phyloP scores from a whole-genome alignment of 345 rosid genomes.

The Corymbia maculata region DNA sequence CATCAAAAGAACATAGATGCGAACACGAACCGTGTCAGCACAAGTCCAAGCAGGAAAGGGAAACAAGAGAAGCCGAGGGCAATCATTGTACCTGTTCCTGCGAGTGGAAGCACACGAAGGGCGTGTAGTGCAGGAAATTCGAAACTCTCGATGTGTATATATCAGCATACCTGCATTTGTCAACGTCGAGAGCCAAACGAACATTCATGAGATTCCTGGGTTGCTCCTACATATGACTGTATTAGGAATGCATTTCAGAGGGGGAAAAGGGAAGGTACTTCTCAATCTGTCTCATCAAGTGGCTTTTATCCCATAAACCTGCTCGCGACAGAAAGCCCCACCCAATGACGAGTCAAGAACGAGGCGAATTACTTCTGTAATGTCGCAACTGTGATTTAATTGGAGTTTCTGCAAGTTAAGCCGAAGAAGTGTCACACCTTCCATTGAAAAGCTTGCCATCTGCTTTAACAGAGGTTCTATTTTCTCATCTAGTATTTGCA shows the following conservation, averaged over 20 bases:
- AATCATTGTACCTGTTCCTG: conserved; percentile 67
- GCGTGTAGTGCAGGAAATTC: conserved; percentile 76
- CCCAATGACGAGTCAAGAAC: conserved; percentile 17
- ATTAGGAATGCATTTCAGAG: not conserved
- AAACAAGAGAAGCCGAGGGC: not conserved
- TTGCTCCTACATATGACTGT: not conserved
- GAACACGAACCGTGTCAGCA: not conserved
- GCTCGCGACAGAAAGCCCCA: conserved; percentile 96
- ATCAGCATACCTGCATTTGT: conserved; percentile 65
- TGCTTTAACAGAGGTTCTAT: conserved; percentile 74
- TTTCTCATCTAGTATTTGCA: conserved; percentile 86
- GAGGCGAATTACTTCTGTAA: not conserved
- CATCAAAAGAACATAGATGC: not conserved
- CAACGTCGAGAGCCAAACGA: not conserved
- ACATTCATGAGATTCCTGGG: not conserved
- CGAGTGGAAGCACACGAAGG: conserved; percentile 88
- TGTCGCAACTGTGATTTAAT: not conserved
- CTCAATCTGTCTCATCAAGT: conserved; percentile 91
- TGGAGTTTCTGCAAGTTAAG: not conserved
- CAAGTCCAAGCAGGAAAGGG: not conserved
- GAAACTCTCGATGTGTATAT: conserved; percentile 91
- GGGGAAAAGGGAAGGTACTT: conserved; percentile 32
- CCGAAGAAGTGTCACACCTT: conserved; percentile 32
- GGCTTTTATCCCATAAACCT: conserved; percentile 95
- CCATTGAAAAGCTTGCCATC: conserved; percentile 85